Conservation (phyloP, 495 filamentous ascomycete genomes). For the Cladorrhinum samala region DNA sequence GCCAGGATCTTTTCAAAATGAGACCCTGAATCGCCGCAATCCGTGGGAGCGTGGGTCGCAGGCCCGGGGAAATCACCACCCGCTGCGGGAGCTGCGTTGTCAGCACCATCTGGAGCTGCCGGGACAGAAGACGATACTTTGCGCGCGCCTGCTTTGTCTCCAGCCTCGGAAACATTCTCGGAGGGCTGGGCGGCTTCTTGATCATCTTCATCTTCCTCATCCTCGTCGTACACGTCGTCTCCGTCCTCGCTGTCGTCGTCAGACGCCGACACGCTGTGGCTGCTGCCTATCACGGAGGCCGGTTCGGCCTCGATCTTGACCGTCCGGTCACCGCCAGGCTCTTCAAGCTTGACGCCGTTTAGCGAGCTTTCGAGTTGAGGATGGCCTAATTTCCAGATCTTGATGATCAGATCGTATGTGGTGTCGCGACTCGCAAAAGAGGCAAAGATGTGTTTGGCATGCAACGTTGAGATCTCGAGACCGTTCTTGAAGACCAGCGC, state of each 20-base stretch:
- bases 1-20: constrained; percentile 82
- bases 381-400: constrained; percentile 96
- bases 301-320: constrained; percentile 63
- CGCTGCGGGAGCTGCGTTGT: constrained; percentile 50
- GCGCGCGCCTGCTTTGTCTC: constrained; percentile 51
- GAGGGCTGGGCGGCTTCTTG: constrained; percentile 53
- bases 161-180: constrained; percentile 54
- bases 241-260: constrained; percentile 60
- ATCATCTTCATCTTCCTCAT: constrained; percentile 63
- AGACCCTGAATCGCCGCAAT: constrained; percentile 65
- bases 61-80: constrained; percentile 78
- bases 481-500: constrained; percentile 96
- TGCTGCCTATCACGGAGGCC: constrained; percentile 27
- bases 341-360: constrained; percentile 76
- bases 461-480: constrained; percentile 91
- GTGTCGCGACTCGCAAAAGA: constrained; percentile 92
- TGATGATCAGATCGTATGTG: constrained; percentile 93
- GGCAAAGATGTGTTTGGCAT: constrained; percentile 91
- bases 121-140: constrained; percentile 63
- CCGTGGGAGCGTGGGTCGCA: constrained; percentile 72
- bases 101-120: constrained; percentile 46
- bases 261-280: constrained; percentile 45
- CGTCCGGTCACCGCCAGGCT: constrained; percentile 79
- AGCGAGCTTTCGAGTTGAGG: constrained; percentile 81
- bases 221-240: constrained; percentile 67